These are phyloP conservation scores for Aspergillus tamarii DNA, from an alignment of 2,329 filamentous ascomycete species.

Conservation along the genomic window DNA sequence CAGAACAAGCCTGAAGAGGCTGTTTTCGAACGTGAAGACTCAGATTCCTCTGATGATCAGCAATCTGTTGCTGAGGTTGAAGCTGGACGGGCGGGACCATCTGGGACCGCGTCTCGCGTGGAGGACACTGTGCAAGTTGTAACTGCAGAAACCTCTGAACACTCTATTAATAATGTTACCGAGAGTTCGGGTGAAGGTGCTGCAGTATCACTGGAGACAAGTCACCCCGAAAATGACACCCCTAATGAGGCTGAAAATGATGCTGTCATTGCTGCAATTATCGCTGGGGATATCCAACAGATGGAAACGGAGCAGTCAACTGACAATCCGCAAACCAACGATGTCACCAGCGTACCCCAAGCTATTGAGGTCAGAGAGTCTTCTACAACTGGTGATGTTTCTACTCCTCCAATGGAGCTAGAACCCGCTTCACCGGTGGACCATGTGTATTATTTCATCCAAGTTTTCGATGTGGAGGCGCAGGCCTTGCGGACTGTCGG, in stretches of 20 bases:
- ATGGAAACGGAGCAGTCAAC: conserved; percentile 21
- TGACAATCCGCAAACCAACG: conserved; percentile 8
- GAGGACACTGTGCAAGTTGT: background rate
- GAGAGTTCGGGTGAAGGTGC: background rate
- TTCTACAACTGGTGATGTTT: conserved; percentile 17
- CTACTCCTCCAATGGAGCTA: conserved; percentile 16
- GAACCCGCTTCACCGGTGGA: conserved; percentile 32
- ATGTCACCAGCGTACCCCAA: conserved; percentile 9
- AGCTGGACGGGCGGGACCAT: conserved; percentile 33
- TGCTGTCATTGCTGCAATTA: conserved; percentile 32
- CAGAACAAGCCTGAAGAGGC: conserved; percentile 37
- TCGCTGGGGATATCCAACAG: conserved; percentile 33
- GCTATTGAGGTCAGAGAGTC: conserved; percentile 20
- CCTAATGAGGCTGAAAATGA: conserved; percentile 25
- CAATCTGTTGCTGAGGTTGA: conserved; percentile 21
- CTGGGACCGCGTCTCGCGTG: conserved; percentile 17
- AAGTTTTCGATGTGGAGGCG: conserved; percentile 55
- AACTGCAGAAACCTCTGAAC: background rate
- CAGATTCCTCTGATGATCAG: conserved; percentile 28
- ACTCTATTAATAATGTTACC: background rate
- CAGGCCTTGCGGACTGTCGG: conserved; percentile 46
- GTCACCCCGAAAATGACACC: background rate
- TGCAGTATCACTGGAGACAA: background rate
- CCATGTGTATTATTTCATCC: conserved; percentile 53
- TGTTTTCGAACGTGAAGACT: conserved; percentile 30